phyloP scores from a whole-genome alignment of 2,329 filamentous ascomycete genomes.

The Xylogone sp. region DNA sequence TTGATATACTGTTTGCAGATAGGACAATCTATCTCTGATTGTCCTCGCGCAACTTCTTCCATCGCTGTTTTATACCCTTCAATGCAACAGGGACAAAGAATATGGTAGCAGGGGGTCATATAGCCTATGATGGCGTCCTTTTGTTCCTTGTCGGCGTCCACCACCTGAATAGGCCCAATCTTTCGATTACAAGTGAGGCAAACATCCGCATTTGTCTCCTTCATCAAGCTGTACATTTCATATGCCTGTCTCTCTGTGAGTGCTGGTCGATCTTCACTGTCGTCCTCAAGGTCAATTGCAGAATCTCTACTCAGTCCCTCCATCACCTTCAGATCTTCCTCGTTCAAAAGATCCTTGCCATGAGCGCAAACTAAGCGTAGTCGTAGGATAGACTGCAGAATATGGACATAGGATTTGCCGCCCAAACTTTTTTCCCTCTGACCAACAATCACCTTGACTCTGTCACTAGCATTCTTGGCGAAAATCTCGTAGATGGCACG shows the following conservation, averaged over 20 bases:
- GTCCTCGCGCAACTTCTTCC: conserved; percentile 35
- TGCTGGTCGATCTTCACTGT: conserved; percentile 51
- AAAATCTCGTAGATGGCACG: conserved; percentile 79
- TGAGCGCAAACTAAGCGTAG: conserved; percentile 90
- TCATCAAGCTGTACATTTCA: conserved; percentile 79
- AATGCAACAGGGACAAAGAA: conserved; percentile 76
- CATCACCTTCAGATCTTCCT: conserved; percentile 75
- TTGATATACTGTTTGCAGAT: conserved; percentile 64
- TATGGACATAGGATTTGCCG: conserved; percentile 88
- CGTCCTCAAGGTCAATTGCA: conserved; percentile 85
- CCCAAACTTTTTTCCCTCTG: conserved; percentile 64
- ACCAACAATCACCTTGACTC: conserved; percentile 71
- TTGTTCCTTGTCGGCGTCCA: conserved; percentile 50
- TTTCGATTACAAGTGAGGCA: conserved; percentile 69
- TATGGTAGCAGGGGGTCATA: conserved; percentile 84
- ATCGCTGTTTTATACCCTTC: conserved; percentile 53
- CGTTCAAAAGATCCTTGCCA: conserved; percentile 83
- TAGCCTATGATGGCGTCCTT: conserved; percentile 66
- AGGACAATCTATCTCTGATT: conserved; percentile 53
- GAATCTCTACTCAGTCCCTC: conserved; percentile 80
- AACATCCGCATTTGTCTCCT: conserved; percentile 71
- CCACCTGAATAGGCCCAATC: conserved; percentile 54
- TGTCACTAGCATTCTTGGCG: conserved; percentile 72
- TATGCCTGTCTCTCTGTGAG: conserved; percentile 73
- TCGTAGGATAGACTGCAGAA: conserved; percentile 85